Percentiles rank a stretch among this genome's conserved stretches.
Evolutionary conservation across 441 rosid species (phyloP).

Genomic region (Sinapis alba): DNA sequence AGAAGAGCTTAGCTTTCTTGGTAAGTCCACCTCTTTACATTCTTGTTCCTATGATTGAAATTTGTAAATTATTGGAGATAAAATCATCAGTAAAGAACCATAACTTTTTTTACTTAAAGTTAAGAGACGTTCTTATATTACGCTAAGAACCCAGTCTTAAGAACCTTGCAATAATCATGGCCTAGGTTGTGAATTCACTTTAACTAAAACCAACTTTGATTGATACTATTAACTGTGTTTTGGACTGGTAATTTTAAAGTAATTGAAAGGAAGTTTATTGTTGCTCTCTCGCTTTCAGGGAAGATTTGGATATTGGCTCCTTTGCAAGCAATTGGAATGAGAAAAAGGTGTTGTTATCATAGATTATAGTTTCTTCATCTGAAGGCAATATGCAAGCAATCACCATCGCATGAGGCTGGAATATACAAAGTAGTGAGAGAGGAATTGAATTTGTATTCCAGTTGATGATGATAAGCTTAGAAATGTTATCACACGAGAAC

Average conservation of each 20-base stretch:
- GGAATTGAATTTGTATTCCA: background rate
- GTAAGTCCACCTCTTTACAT: background rate
- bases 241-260: background rate
- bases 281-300: background rate
- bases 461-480: background rate
- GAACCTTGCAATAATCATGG: no score
- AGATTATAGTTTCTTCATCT: background rate
- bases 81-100: no score
- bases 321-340: background rate
- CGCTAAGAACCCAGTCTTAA: no score
- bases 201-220: no score
- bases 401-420: slow-evolving; percentile 1
- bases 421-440: background rate
- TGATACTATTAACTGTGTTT: background rate
- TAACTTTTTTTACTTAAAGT: no score
- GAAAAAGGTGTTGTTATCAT: background rate
- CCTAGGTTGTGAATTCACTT: no score
- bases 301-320: background rate
- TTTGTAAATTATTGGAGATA: no score
- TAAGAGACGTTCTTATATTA: no score
- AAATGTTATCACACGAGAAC: background rate
- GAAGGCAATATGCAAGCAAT: background rate
- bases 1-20: background rate
- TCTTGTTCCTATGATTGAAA: background rate
- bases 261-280: background rate